Evolutionary conservation across 2,329 filamentous ascomycete species (phyloP), one percentile per base, ranked within the genome.

Genomic region (Microsporum ferrugineum): DNA sequence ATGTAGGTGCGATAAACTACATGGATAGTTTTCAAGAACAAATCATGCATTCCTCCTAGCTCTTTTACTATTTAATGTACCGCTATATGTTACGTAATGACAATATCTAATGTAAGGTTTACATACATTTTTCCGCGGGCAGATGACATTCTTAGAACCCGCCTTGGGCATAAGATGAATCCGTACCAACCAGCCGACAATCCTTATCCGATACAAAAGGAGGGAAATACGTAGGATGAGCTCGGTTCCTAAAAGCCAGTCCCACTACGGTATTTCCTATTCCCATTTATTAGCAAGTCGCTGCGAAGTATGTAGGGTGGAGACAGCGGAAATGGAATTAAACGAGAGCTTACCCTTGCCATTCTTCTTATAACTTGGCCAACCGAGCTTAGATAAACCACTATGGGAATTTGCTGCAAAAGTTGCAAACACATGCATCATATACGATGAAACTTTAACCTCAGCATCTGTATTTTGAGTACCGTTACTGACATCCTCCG

Each of bases 401-500:
- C 66, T 62, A n/a, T 49, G 51, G 12, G 72, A 69, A 64, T 73
- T 67, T 39, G 63, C 65, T 2, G 69, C 72, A 66, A 73, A 74
- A 5, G 68, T 62, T 7, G 65, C 66, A 68, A 68, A 72, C 8
- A 71, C 71, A 31, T 66, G 64, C 53, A 57, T 57, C 53, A 57
- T 36, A 59, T 66, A 64, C 7, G 47, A 61, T 36, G 64, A 68
- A 6, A 63, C 53, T 67, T 77, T 76, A 65, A 84, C 81, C 68
- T 85, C 79, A 0, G 79, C 77, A 58, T 82, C 80, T 6, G 82
- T 85, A 77, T 85, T 85, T 67, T 80, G 75, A 17, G 84, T 77
- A 67, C 68, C 67, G 5, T 49, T 27, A 33, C 66, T 71, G 3
- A 70, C 70, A 57, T 68, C 67, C 17, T 62, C 63, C 12, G 65